A percentile compares a stretch with the other conserved stretches of the same genome.
Conservation (phyloP, 192 early-diverging fungal species). For the Dimargaris xerosporica region DNA sequence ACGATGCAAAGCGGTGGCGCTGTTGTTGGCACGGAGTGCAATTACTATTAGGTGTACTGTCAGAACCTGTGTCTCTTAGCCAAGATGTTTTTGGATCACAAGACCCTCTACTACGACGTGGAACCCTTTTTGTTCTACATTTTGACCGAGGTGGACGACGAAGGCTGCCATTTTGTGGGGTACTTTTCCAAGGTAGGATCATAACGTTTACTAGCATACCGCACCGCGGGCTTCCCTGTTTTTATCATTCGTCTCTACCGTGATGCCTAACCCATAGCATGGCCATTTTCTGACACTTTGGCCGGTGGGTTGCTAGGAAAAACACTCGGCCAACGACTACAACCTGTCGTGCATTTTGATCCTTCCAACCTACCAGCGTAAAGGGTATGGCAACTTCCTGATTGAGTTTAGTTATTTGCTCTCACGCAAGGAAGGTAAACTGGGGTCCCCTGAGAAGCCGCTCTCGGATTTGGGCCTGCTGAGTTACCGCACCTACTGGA, state of each 20-base stretch:
- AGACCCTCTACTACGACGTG: constrained; percentile 93
- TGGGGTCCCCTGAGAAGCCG: constrained; percentile 82
- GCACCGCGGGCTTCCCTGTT: too few species aligned
- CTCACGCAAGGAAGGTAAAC: constrained; percentile 52
- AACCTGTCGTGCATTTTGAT: constrained; percentile 92
- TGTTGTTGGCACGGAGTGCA: too few species aligned
- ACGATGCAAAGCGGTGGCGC: too few species aligned
- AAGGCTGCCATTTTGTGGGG: constrained; percentile 80
- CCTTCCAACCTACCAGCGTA: constrained; percentile 72
- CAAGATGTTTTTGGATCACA: constrained; percentile 96
- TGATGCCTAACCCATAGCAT: too few species aligned
- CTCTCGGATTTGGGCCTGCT: constrained; percentile 76
- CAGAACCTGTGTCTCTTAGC: constrained; percentile 92
- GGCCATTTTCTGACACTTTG: too few species aligned
- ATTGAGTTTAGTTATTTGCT: constrained; percentile 91
- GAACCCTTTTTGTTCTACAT: constrained; percentile 97
- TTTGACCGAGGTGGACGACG: constrained; percentile 64
- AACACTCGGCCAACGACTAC: constrained; percentile 61
- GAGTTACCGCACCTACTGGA: constrained; percentile 85
- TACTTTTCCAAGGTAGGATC: constrained; percentile 75
- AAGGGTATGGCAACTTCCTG: constrained; percentile 82
- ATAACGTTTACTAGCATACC: too few species aligned
- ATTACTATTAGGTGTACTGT: constrained; percentile 58
- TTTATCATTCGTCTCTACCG: too few species aligned
- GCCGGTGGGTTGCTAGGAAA: constrained; percentile 32